phyloP scores from a whole-genome alignment of 495 filamentous ascomycete genomes.

The Bombardia bombarda region DNA sequence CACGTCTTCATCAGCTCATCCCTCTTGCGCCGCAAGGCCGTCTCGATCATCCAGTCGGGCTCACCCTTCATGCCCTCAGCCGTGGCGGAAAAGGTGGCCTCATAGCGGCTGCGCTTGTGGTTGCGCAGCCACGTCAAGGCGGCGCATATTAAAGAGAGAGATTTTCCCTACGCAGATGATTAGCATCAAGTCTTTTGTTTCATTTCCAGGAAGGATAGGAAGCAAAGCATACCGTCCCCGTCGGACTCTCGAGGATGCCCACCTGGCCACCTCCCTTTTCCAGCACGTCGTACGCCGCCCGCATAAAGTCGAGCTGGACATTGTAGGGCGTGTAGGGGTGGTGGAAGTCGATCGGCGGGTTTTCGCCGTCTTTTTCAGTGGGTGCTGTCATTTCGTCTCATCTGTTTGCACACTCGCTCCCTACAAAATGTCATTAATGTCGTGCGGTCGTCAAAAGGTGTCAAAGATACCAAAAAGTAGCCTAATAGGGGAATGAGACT shows the following conservation, averaged over 20 bases:
- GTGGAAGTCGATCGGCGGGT: constrained; percentile 53
- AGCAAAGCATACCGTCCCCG: constrained; percentile 50
- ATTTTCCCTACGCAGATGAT: constrained; percentile 67
- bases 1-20: constrained; percentile 56
- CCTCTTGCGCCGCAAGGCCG: constrained; percentile 56
- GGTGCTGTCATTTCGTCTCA: neutral
- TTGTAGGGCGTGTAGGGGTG: constrained; percentile 89
- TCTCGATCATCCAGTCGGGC: constrained; percentile 84
- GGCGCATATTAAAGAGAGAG: constrained; percentile 87
- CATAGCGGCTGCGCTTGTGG: constrained; percentile 62
- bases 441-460: too few species aligned
- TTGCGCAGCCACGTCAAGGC: constrained; percentile 90
- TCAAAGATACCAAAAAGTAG: too few species aligned
- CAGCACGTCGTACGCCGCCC: constrained; percentile 70
- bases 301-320: constrained; percentile 89
- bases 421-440: too few species aligned
- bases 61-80: constrained; percentile 55
- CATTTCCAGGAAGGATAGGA: neutral
- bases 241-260: constrained; percentile 91
- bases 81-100: constrained; percentile 31
- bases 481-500: too few species aligned
- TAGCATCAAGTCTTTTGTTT: neutral
- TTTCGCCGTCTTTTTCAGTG: neutral
- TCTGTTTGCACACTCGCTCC: constrained; percentile 1
- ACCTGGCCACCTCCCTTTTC: constrained; percentile 68